Base-by-base conservation (phyloP, 495 filamentous ascomycete genomes). In the Penicillium bialowiezense region DNA sequence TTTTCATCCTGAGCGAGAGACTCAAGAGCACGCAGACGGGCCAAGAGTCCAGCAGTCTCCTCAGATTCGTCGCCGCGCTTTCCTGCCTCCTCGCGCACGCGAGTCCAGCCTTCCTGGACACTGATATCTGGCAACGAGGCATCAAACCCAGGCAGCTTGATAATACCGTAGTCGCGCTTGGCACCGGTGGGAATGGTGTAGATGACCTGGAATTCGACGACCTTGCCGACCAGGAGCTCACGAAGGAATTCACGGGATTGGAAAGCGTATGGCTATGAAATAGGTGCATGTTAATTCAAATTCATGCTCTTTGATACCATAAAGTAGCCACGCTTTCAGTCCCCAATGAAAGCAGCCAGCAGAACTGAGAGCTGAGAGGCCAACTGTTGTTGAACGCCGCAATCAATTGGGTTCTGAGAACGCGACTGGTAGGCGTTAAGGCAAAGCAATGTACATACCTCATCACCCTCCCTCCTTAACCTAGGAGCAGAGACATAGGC, bases 221-320 rank as follows among this genome's bases (percentile, higher is more conserved):
- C 78, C 64, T 95, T 95, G 50, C 91, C 91, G 46, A 99, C 89
- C 7, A 86, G 73, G 34, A 90, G 70, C 40, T 86, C 84, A 47
- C 95, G 84, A 26, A 97, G 80, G 63, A 86, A 92, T 63, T 99
- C 93, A 45, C 95, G 88, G 35, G 95, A 95, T 68, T 91, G 85
- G 67, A 96, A 97, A 32, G 86, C 91, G 56, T 83, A 91, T 15
- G 86, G 81, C 81, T 87, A 26, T 26, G 48, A 49, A 55, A 15
- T 26, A 23, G 41, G n/a, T 15, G 21, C 17, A 12, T n/a, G 9
- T 26, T 20, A n/a, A 13, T 24, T 60, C 35, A 53, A 38, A 29
- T 40, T 23, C n/a, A 1, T 18, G 9, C 14, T 6, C 7, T n/a
- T 24, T 15, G 9, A n/a, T n/a, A n/a, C n/a, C n/a, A n/a, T n/a